Conservation (phyloP, 2,329 filamentous ascomycete genomes). For the Aspergillus tamarii region DNA sequence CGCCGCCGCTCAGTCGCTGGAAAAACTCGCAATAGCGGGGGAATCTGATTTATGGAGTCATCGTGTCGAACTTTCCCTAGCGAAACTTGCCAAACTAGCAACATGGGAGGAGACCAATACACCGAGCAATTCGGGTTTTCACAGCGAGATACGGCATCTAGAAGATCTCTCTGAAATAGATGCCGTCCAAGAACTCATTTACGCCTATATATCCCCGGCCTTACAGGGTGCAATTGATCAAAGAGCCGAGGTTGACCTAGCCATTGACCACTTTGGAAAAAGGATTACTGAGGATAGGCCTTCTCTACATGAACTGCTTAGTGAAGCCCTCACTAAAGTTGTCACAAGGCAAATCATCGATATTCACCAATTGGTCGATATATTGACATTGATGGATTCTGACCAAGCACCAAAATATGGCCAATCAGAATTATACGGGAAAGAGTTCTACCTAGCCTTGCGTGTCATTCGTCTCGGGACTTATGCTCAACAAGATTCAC, state of each 20-base stretch:
- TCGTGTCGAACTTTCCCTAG: slow-evolving; percentile 87
- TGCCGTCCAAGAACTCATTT: slow-evolving; percentile 77
- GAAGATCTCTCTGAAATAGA: slow-evolving; percentile 70
- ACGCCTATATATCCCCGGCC: slow-evolving; percentile 68
- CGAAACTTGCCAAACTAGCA: slow-evolving; percentile 78
- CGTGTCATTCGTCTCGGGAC: slow-evolving; percentile 57
- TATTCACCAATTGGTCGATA: slow-evolving; percentile 58
- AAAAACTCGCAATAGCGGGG: slow-evolving; percentile 68
- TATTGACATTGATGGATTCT: slow-evolving; percentile 77
- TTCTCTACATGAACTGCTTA: slow-evolving; percentile 72
- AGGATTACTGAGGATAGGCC: slow-evolving; percentile 59
- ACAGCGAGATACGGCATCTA: slow-evolving; percentile 55
- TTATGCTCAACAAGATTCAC: slow-evolving; percentile 55
- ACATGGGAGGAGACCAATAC: slow-evolving; percentile 47
- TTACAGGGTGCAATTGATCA: slow-evolving; percentile 76
- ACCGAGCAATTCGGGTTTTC: slow-evolving; percentile 40
- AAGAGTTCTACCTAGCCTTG: slow-evolving; percentile 77
- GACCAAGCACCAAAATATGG: slow-evolving; percentile 47
- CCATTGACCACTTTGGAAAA: slow-evolving; percentile 68
- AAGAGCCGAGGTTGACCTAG: slow-evolving; percentile 74
- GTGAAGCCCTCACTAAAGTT: slow-evolving; percentile 69
- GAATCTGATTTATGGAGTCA: slow-evolving; percentile 89
- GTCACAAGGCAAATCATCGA: slow-evolving; percentile 71
- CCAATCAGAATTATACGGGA: slow-evolving; percentile 53
- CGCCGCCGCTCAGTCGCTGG: slow-evolving; percentile 71